Base-by-base conservation (phyloP, 2,329 filamentous ascomycete species). In the Penicillium sp. region DNA sequence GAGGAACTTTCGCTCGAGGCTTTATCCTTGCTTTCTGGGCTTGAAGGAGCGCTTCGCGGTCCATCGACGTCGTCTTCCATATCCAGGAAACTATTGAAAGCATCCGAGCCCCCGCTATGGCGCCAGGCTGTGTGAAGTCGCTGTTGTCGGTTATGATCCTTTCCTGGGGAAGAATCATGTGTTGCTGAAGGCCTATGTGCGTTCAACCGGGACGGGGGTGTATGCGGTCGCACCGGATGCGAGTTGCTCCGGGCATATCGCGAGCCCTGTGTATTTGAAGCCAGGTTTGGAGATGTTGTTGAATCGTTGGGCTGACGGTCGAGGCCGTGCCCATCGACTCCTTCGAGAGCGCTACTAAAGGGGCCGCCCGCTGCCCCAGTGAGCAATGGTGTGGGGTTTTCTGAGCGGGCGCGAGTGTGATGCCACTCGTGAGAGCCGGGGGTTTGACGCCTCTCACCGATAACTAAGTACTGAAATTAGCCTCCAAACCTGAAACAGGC, bases 331-430 rank as follows among this genome's bases (percentile, higher is more conserved):
- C 73, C 72, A 68, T 76, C 73, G 66, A 76, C 72, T 66, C 56
- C 67, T 65, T 74, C 70, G 64, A 73, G 70, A 67, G 72, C 60
- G 67, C 66, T 69, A 64, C 69, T 67, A 67, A 69, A 65, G 69
- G 73, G 68, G 73, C 73, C 71, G 72, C 66, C 73, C 73, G 79
- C 65, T 83, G 78, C 65, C 83, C 79, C 61, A 81, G 81, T 52
- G 82, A 77, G 67, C 84, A 83, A 61, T 83, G 85, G 64, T 84
- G 85, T 61, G 86, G 78, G 50, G 86, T 76, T 54, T 74, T 92
- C 90, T 58, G 90, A 91, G 77, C 88, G 91, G 59, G 89, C 87
- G 67, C 89, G 86, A 72, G 76, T 90, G 88, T 90, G 78, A 83
- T 89, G 71, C 87, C 52, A 87, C 85, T 67, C 86, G 81, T 58